These are phyloP conservation scores for Talaromyces sp. DNA, from an alignment of 2,329 filamentous ascomycete species.

Conservation along the genomic window DNA sequence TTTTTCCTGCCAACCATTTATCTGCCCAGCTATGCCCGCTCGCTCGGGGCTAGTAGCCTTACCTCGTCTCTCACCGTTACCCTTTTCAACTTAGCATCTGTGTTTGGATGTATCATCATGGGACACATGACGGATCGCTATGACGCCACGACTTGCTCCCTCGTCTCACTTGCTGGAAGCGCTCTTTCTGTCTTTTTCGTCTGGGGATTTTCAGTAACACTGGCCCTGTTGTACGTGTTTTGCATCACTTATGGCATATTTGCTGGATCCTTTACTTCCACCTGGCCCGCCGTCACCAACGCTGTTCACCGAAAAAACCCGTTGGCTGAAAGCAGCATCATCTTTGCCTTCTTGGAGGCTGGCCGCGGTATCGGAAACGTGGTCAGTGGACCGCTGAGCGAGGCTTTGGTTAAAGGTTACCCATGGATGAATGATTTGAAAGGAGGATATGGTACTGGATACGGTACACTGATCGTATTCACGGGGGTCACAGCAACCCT, in stretches of 20 bases:
- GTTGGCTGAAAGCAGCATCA: slow-evolving; percentile 41
- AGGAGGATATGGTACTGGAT: slow-evolving; percentile 23
- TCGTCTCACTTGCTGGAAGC: slow-evolving; percentile 38
- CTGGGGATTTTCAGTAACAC: slow-evolving; percentile 43
- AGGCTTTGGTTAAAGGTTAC: slow-evolving; percentile 29
- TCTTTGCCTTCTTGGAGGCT: slow-evolving; percentile 45
- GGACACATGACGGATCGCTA: slow-evolving; percentile 38
- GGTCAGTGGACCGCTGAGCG: slow-evolving; percentile 48
- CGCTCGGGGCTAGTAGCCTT: slow-evolving; percentile 17
- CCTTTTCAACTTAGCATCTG: slow-evolving; percentile 25
- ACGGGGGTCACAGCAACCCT: slow-evolving; percentile 22
- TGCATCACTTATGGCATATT: slow-evolving; percentile 42
- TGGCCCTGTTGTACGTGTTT: slow-evolving; percentile 40
- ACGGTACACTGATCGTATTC: slow-evolving; percentile 24
- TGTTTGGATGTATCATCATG: slow-evolving; percentile 36
- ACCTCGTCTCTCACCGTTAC: slow-evolving; percentile 21
- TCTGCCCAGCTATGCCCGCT: slow-evolving; percentile 25
- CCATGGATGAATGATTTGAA: slow-evolving; percentile 17
- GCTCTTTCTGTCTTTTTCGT: slow-evolving; percentile 38
- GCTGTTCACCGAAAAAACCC: slow-evolving; percentile 34
- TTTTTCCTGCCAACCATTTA: slow-evolving; percentile 33
- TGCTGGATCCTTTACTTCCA: slow-evolving; percentile 38
- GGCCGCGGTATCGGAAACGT: slow-evolving; percentile 50
- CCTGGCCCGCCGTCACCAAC: slow-evolving; percentile 43
- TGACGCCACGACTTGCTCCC: slow-evolving; percentile 36